Conservation (phyloP, 768 basidiomycete genomes). For the Rhodotorula taiwanensis region DNA sequence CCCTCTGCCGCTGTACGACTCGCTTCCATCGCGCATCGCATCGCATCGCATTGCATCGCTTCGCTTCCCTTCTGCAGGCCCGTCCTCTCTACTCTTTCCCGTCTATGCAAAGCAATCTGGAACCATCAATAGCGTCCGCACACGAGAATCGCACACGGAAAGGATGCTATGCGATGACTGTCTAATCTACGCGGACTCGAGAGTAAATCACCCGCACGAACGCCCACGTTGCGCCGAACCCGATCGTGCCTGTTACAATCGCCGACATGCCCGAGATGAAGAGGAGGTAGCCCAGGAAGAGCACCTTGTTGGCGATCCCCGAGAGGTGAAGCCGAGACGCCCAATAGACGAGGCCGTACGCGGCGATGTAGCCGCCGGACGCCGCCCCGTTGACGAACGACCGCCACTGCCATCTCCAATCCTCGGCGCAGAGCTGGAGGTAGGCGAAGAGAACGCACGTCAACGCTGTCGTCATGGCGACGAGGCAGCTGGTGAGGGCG, state of each 20-base stretch:
- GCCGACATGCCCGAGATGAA: constrained; percentile 77
- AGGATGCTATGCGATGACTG: too few relatives aligned
- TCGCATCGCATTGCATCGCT: too few relatives aligned
- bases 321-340: constrained; percentile 72
- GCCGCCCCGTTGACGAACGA: constrained; percentile 87
- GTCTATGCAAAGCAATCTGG: too few relatives aligned
- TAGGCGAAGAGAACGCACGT: constrained; percentile 47
- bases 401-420: constrained; percentile 95
- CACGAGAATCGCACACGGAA: too few relatives aligned
- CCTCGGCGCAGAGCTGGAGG: constrained; percentile 87
- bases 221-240: constrained; percentile 85
- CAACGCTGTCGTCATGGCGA: constrained; percentile 70
- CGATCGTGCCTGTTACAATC: constrained; percentile 72
- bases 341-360: constrained; percentile 55
- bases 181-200: too few relatives aligned
- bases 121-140: too few relatives aligned
- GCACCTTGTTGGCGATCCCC: constrained; percentile 67
- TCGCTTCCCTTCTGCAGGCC: too few relatives aligned
- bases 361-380: constrained; percentile 81
- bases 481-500: constrained; percentile 71
- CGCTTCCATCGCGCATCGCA: too few relatives aligned
- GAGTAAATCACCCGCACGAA: constrained; percentile 74
- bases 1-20: too few relatives aligned
- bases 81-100: too few relatives aligned
- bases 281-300: constrained; percentile 86